A percentile compares a stretch with the other conserved stretches of the same genome.
Evolutionary conservation across 2,329 filamentous ascomycete species (phyloP).

Genomic region (Trichothecium sympodiale): DNA sequence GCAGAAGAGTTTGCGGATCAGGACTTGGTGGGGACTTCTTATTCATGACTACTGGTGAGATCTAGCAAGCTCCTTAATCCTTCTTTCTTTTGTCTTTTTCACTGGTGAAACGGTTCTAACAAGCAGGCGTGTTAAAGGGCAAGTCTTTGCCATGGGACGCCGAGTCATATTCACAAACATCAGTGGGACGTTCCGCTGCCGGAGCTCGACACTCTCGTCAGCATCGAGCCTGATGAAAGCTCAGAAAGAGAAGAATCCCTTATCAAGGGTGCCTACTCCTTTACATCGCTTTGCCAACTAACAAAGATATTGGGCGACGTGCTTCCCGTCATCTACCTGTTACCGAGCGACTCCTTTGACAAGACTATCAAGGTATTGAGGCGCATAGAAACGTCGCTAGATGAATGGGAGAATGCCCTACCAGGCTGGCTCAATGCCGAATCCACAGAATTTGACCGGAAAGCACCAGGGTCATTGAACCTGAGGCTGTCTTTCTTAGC

Average conservation of each 20-base stretch:
- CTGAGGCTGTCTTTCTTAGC: constrained; percentile 3
- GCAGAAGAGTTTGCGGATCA: constrained; percentile 2
- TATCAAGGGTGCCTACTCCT: constrained; percentile 1
- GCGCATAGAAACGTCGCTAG: neutral
- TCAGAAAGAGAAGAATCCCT: neutral
- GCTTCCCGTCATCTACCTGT: neutral
- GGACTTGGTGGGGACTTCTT: constrained; percentile 4
- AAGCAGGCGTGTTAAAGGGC: neutral
- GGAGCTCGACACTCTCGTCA: neutral
- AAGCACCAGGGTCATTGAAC: constrained; percentile 2
- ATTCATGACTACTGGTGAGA: constrained; percentile 4
- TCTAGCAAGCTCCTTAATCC: neutral
- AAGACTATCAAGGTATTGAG: neutral
- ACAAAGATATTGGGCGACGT: constrained; percentile 2
- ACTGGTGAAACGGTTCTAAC: no score
- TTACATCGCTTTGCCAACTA: constrained; percentile 3
- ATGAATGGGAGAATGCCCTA: neutral
- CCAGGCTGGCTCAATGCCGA: constrained; percentile 1
- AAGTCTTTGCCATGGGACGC: constrained; percentile 2
- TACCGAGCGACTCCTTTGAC: neutral
- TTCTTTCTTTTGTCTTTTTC: neutral
- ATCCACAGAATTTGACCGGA: neutral
- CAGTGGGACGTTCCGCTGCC: constrained; percentile 2
- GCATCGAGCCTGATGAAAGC: neutral
- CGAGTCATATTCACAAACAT: neutral